Percentiles rank a stretch among this genome's conserved stretches.
Evolutionary conservation across 345 rosid genomes (phyloP).

Genomic region (Salix arbutifolia): DNA sequence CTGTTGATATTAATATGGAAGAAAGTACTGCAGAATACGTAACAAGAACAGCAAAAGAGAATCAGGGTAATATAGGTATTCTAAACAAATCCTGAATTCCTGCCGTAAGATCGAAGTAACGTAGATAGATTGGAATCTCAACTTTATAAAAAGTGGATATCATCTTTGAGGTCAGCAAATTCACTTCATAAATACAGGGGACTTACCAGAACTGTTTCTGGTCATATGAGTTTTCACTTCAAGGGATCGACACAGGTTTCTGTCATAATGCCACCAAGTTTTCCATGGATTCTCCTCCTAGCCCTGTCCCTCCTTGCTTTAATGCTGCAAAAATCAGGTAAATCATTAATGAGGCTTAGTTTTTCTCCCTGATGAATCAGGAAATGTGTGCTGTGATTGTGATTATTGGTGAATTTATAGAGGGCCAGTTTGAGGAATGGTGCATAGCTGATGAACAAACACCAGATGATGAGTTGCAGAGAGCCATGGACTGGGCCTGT

Average conservation of each 20-base stretch:
- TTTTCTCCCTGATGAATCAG: neutral
- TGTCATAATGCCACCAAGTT: constrained; percentile 21
- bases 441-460: constrained; percentile 68
- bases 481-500: constrained; percentile 63
- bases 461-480: constrained; percentile 44
- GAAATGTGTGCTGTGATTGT: neutral
- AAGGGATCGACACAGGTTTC: neutral
- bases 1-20: neutral
- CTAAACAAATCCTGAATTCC: neutral
- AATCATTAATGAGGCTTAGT: neutral
- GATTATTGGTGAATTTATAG: constrained; percentile 13
- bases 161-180: neutral
- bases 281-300: constrained; percentile 4
- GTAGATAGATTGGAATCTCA: constrained; percentile 13
- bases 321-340: constrained; percentile 29
- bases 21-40: neutral
- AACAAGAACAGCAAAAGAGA: no score
- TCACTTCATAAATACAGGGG: neutral
- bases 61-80: neutral
- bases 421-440: constrained; percentile 50
- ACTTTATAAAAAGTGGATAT: constrained; percentile 32
- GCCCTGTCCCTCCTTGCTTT: constrained; percentile 16
- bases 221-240: neutral
- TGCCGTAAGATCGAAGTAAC: constrained; percentile 30
- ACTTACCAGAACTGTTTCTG: neutral